These are phyloP conservation scores for Gigaspora rosea DNA, from an alignment of 192 early-diverging fungal genomes.

Conservation along the genomic window DNA sequence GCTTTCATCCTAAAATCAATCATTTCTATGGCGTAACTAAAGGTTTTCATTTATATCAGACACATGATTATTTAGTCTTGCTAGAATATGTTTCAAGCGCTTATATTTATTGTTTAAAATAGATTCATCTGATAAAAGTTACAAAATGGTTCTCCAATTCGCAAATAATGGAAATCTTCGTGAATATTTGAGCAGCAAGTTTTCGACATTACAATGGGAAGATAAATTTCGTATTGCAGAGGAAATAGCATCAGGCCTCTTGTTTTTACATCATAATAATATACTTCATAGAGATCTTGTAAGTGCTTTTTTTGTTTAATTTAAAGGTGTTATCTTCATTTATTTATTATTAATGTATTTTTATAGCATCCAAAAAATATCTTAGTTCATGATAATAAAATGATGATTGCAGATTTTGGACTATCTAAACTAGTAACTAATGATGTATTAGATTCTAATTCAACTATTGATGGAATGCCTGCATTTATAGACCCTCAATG, in stretches of 20 bases:
- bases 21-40: no score
- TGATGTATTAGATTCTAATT: not conserved
- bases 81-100: not conserved
- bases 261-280: constrained; percentile 33
- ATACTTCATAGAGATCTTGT: constrained; percentile 40
- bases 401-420: not conserved
- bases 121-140: not conserved
- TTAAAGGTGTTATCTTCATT: not conserved
- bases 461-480: not conserved
- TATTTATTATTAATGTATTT: not conserved
- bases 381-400: not conserved
- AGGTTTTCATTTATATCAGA: no score
- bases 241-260: constrained; percentile 33
- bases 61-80: not conserved
- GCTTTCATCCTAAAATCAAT: no score
- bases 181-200: constrained; percentile 38
- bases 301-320: not conserved
- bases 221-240: constrained; percentile 40
- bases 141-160: not conserved
- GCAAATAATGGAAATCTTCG: constrained; percentile 34
- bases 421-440: not conserved
- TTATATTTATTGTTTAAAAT: not conserved
- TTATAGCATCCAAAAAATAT: not conserved
- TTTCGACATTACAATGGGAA: constrained; percentile 38
- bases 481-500: not conserved